phyloP scores from a whole-genome alignment of 306 rosid species.

The Cucumis sativus region DNA sequence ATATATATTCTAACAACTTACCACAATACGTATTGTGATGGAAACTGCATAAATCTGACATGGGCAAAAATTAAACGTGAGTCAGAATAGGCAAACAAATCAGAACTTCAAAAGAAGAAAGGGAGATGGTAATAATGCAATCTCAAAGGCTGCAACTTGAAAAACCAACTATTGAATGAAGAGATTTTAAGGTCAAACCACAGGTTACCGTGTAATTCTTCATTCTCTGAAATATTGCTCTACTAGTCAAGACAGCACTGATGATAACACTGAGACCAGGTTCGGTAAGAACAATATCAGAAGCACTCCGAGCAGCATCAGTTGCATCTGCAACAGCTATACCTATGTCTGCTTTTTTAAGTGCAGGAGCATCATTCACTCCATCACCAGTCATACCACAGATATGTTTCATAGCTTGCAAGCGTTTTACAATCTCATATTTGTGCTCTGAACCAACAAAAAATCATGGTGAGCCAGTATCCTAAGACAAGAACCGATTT shows the following conservation, averaged over 20 bases:
- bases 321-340: conserved; percentile 99
- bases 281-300: conserved; percentile 94
- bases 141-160: background rate
- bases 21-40: conserved; percentile 97
- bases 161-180: background rate
- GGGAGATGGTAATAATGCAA: no score
- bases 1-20: conserved; percentile 15
- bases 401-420: conserved; percentile 97
- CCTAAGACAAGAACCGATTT: background rate
- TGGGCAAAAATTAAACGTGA: background rate
- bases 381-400: conserved; percentile 99
- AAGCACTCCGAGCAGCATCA: conserved; percentile 99
- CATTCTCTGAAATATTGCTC: conserved; percentile 98
- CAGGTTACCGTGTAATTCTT: conserved; percentile 84
- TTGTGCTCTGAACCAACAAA: conserved; percentile 70
- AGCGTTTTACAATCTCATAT: conserved; percentile 93
- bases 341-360: conserved; percentile 95
- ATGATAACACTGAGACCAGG: conserved; percentile 97
- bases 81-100: background rate
- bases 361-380: conserved; percentile 99
- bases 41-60: conserved; percentile 96
- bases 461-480: conserved; percentile 3
- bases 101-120: no score
- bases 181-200: background rate
- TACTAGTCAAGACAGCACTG: conserved; percentile 95